These are phyloP conservation scores for Ceratobasidium sp. DNA, from an alignment of 1,284 basidiomycete genomes.

Conservation along the genomic window DNA sequence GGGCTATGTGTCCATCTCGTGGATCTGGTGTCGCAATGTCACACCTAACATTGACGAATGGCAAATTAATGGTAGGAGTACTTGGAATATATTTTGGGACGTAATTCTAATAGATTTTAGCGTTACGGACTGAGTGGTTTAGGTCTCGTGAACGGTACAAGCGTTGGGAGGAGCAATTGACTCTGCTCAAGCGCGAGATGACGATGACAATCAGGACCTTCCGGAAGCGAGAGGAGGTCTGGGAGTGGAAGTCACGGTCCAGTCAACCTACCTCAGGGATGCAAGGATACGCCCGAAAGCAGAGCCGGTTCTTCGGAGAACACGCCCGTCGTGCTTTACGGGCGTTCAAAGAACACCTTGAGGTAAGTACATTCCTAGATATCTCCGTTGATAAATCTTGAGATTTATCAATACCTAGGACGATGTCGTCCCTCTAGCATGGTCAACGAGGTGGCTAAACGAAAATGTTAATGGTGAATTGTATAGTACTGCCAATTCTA, in stretches of 20 bases:
- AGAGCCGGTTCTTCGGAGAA: conserved; percentile 7
- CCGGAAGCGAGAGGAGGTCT: not conserved
- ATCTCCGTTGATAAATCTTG: not conserved
- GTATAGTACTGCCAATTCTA: no score
- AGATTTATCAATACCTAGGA: not conserved
- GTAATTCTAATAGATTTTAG: not conserved
- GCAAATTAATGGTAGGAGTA: conserved; percentile 10
- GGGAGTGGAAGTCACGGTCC: conserved; percentile 1
- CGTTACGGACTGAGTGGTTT: conserved; percentile 29
- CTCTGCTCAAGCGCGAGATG: conserved; percentile 33
- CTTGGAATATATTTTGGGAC: not conserved
- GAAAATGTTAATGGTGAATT: not conserved
- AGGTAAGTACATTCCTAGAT: not conserved
- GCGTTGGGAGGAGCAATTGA: conserved; percentile 24
- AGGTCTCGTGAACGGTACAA: conserved; percentile 23
- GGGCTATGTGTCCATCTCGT: not conserved
- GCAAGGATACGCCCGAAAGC: conserved; percentile 4
- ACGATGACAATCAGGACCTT: conserved; percentile 14
- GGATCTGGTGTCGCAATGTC: conserved; percentile 1
- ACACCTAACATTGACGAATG: not conserved
- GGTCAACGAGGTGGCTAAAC: not conserved
- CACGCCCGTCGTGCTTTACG: conserved; percentile 1
- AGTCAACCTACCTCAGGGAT: not conserved
- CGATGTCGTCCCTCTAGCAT: not conserved
- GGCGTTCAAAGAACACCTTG: not conserved